A percentile compares a stretch with the other conserved stretches of the same genome.
phyloP scores from a whole-genome alignment of 2,329 filamentous ascomycete genomes.

The Talaromyces sp. region DNA sequence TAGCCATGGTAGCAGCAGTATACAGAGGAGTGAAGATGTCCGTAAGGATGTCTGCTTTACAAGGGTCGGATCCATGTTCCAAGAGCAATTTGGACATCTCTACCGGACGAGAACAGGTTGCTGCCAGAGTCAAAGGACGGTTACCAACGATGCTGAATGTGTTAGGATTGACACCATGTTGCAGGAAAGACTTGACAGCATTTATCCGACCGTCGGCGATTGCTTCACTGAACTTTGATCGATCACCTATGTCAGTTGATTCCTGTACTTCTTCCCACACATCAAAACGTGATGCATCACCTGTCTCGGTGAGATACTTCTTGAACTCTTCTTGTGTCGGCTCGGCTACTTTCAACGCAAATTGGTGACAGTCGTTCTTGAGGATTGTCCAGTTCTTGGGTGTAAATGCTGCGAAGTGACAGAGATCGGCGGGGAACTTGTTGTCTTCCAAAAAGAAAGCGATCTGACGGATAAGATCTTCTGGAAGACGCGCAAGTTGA shows the following conservation, averaged over 20 bases:
- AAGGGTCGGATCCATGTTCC: conserved; percentile 5
- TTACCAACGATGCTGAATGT: not conserved
- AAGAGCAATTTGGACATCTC: conserved; percentile 14
- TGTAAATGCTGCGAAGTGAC: conserved; percentile 5
- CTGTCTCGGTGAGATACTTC: not conserved
- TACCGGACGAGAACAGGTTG: not conserved
- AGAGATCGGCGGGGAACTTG: not conserved
- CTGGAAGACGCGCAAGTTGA: conserved; percentile 6
- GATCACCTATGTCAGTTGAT: not conserved
- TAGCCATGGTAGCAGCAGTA: not conserved
- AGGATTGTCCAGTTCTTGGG: conserved; percentile 1
- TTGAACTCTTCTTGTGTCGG: conserved; percentile 8
- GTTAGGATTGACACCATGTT: conserved; percentile 4
- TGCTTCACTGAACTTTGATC: conserved; percentile 11
- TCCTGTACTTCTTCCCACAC: not conserved
- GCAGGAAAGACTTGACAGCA: conserved; percentile 9
- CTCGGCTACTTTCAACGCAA: conserved; percentile 7
- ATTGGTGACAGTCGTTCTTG: not conserved
- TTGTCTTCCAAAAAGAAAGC: not conserved
- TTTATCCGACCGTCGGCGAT: not conserved
- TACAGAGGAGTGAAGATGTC: not conserved
- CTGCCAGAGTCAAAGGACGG: conserved; percentile 6
- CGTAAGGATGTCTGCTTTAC: not conserved
- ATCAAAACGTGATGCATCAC: not conserved
- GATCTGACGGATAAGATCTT: not conserved